These are phyloP conservation scores for Ganoderma sinense DNA, from an alignment of 1,284 basidiomycete genomes.

Conservation along the genomic window DNA sequence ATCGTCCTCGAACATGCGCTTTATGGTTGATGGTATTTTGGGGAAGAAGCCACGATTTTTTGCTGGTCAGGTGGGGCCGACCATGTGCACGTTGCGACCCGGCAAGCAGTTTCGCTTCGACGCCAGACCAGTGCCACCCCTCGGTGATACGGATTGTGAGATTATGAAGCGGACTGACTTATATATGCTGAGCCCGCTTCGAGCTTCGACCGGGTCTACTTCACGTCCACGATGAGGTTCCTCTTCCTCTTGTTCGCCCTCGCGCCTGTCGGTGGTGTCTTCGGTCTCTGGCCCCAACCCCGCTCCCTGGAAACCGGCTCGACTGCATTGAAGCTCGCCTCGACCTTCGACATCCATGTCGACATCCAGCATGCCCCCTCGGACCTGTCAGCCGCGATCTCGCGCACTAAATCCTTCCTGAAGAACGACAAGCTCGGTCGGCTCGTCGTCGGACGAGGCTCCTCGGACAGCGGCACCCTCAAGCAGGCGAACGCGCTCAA, in stretches of 20 bases:
- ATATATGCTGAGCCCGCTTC: not conserved
- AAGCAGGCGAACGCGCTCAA: constrained; percentile 35
- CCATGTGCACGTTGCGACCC: not conserved
- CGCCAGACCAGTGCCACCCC: not conserved
- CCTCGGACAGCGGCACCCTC: constrained; percentile 44
- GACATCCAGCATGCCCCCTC: constrained; percentile 38
- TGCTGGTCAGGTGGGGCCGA: not conserved
- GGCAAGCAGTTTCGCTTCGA: not conserved
- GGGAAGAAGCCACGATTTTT: not conserved
- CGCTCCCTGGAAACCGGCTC: constrained; percentile 55
- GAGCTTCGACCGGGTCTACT: not conserved
- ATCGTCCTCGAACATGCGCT: constrained; percentile 12
- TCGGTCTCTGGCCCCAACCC: constrained; percentile 70
- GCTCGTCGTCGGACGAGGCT: constrained; percentile 56
- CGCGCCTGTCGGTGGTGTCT: constrained; percentile 12
- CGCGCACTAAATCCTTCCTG: constrained; percentile 47
- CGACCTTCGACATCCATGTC: constrained; percentile 51
- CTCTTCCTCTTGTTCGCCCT: constrained; percentile 10
- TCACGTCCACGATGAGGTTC: constrained; percentile 21
- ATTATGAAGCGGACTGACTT: not conserved
- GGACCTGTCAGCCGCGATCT: constrained; percentile 55
- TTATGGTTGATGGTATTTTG: constrained; percentile 25
- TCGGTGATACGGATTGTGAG: not conserved
- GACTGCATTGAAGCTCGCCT: constrained; percentile 55
- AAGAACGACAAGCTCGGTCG: constrained; percentile 51